Base-by-base conservation (phyloP, 768 basidiomycete species). In the Mycena amicta region DNA sequence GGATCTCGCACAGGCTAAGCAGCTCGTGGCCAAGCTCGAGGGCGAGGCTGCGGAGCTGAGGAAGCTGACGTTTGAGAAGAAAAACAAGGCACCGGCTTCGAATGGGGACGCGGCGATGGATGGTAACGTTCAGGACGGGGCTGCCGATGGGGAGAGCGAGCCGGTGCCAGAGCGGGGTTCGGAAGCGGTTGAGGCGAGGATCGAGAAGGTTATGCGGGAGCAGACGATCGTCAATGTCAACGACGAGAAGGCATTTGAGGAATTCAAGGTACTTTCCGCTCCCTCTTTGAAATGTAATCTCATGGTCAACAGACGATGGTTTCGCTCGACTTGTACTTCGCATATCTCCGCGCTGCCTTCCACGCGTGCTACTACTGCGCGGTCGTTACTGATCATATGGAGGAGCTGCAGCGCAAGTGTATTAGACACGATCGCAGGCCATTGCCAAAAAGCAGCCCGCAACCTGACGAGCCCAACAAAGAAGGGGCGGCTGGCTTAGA, bases 341-440 rank as follows among this genome's bases (percentile, higher is more conserved):
- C 90, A 52, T 98, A 97, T 76, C 79, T 99, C 70, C 92, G 97
- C 66, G 83, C 87, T 71, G 95, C 92, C 54, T 95, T 90, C 75
- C 83, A 93, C 83, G 88, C 92, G 69, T 97, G 97, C 84, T 99
- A 96, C 77, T 99, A 99, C 77, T 99, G 97, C 81, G 88, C 90
- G 67, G 87, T 93, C 71, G 85, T 92, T 66, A 90, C 88, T 72
- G 90, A 96, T 77, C 94, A 94, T 78, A 76, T 90, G 73, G 97
- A 99, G 77, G 94, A 97, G 80, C 82, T 99, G 68, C 89, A 94
- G 74, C 86, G 93, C 71, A 93, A 94, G 77, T 98, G 96, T 81
- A 79, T 97, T 67, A 87, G 87, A 77, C 97, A 99, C 77, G 80
- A 90, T 63, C 85, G 96, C 75, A 89, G 87, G 72, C 84, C 90